phyloP scores from a whole-genome alignment of 1,284 basidiomycete species.

The Chalciporus piperatoides region DNA sequence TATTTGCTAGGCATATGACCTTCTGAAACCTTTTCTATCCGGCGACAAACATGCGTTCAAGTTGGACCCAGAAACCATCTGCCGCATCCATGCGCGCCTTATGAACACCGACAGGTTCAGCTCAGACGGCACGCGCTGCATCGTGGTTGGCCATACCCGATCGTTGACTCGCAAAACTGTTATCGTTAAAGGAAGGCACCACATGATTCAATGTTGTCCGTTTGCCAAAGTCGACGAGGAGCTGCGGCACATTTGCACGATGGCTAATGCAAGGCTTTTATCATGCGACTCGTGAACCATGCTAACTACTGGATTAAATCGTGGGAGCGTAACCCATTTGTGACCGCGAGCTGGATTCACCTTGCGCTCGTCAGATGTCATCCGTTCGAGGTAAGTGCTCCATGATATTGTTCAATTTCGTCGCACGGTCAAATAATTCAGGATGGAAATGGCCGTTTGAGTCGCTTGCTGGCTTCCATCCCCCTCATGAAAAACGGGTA shows the following conservation, averaged over 20 bases:
- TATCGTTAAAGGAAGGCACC: not conserved
- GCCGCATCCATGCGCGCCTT: not conserved
- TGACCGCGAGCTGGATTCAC: not conserved
- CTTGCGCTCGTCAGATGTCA: not conserved
- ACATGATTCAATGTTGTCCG: not conserved
- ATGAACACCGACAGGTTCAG: not conserved
- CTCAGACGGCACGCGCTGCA: not conserved
- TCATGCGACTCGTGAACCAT: not conserved
- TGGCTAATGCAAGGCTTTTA: not conserved
- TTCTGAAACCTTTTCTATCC: not conserved
- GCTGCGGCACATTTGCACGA: not conserved
- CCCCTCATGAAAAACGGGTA: not conserved
- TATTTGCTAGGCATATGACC: not conserved
- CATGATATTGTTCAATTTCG: no score
- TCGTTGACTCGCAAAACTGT: not conserved
- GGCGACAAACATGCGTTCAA: not conserved
- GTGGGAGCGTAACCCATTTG: not conserved
- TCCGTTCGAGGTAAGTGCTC: not conserved
- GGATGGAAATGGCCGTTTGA: not conserved
- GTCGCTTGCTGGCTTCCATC: not conserved
- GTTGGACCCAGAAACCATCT: not conserved
- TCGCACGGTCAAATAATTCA: no score
- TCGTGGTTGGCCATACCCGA: not conserved
- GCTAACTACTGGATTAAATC: not conserved
- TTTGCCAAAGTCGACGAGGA: not conserved